These are phyloP conservation scores for Pseudogymnoascus verrucosus DNA, from an alignment of 2,329 filamentous ascomycete species.

Conservation along the genomic window DNA sequence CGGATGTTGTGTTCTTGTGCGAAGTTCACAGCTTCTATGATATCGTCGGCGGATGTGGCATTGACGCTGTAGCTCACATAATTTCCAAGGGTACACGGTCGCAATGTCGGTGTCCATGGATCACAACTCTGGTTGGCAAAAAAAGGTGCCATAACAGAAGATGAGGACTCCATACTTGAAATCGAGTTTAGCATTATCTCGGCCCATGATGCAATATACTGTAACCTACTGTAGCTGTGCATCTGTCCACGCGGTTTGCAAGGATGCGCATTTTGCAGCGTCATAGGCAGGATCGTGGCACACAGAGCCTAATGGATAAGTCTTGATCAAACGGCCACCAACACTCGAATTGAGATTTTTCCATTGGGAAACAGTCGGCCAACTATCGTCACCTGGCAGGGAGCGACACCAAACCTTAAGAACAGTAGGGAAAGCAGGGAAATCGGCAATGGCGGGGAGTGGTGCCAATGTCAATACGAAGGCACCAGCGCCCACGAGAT, in stretches of 20 bases:
- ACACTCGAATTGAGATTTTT: slow-evolving; percentile 15
- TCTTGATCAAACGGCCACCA: slow-evolving; percentile 14
- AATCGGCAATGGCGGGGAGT: not conserved
- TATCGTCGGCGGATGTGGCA: slow-evolving; percentile 18
- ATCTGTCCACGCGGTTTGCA: slow-evolving; percentile 12
- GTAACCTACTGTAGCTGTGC: slow-evolving; percentile 13
- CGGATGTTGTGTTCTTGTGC: slow-evolving; percentile 32
- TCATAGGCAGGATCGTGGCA: slow-evolving; percentile 21
- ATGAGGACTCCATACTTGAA: slow-evolving; percentile 30
- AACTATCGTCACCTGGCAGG: slow-evolving; percentile 17
- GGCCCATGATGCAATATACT: not conserved
- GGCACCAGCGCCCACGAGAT: not conserved
- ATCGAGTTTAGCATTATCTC: not conserved
- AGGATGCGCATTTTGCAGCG: slow-evolving; percentile 16
- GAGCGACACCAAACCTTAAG: not conserved
- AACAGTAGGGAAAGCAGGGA: not conserved
- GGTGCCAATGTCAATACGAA: not conserved
- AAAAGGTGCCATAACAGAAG: slow-evolving; percentile 34
- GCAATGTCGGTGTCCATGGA: slow-evolving; percentile 28
- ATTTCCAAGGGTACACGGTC: slow-evolving; percentile 32
- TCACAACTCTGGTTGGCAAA: slow-evolving; percentile 33
- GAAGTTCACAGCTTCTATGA: slow-evolving; percentile 30
- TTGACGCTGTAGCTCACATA: slow-evolving; percentile 29
- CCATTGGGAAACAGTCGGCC: slow-evolving; percentile 15
- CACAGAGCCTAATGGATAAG: slow-evolving; percentile 15